Evolutionary conservation across 331 rosid genomes (phyloP), one percentile per base, ranked within the genome.

Genomic region (Phaseolus coccineus): DNA sequence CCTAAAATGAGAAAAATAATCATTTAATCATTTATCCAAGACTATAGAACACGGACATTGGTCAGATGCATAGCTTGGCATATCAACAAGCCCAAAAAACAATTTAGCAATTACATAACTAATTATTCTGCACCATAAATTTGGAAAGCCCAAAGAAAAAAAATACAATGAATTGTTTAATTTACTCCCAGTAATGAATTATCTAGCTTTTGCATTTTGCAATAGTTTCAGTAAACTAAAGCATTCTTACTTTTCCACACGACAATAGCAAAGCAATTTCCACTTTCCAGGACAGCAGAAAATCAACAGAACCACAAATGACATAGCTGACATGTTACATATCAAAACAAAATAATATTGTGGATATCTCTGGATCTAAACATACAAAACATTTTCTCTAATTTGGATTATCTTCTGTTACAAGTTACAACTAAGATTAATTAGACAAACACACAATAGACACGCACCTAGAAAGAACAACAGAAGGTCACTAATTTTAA

Each of bases 1-100:
- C 99, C 99, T 96, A 75, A 71, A 76, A 84, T 42, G 13, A 78
- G 71, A 79, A 75, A 72, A 80, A 53, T 3, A 28, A 58, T 66
- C 71, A 35, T 19, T 59, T 40, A 78, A 64, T 74, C 74, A 76
- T 52, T 62, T 71, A 37, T 37, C 61, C 40, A 39, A 30, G 24
- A 68, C 63, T 79, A 81, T 8, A 55, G 65, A 46, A 39, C 73
- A 78, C 40, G 25, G 64, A 33, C 67, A 80, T 31, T 71, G 59
- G 57, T 71, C 81, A 77, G 83, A 71, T 37, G 40, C 47, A 74
- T 53, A 62, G 61, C 65, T 30, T 64, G 74, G 75, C 50, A 71
- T 50, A 57, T 66, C 37, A 65, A 71, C 66, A 71, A 33, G 48
- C 74, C 59, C 68, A 76, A 59, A 68, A 47, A 80, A 78, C 42